Conservation (phyloP, 2,329 filamentous ascomycete species). For the Trichoderma endophyticum region DNA sequence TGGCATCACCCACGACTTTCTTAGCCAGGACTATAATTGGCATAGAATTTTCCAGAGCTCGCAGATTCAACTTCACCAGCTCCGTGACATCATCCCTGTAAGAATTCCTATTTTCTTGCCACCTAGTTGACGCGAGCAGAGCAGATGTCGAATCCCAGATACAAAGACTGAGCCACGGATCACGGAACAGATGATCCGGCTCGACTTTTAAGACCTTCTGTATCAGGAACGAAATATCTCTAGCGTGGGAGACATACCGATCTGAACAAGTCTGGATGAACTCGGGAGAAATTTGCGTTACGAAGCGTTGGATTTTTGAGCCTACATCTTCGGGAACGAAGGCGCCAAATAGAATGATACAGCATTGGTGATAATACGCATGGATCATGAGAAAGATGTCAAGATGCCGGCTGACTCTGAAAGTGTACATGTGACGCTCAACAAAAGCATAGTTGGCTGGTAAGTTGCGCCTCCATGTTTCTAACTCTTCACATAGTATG, state of each 20-base stretch:
- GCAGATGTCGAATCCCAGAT: background rate
- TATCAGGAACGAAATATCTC: background rate
- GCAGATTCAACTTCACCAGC: background rate
- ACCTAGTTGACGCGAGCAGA: background rate
- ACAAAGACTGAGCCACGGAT: background rate
- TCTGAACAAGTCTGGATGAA: background rate
- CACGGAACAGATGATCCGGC: background rate
- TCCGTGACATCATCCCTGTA: background rate
- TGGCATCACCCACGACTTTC: too few species aligned
- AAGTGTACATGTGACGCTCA: background rate
- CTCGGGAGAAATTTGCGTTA: background rate
- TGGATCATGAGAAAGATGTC: background rate
- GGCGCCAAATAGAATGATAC: background rate
- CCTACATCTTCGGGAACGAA: background rate
- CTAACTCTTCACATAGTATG: background rate
- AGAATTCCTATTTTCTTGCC: background rate
- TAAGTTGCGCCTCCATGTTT: background rate
- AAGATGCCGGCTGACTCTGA: background rate
- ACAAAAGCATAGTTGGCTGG: background rate
- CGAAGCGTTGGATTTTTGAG: background rate
- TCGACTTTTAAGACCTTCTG: background rate
- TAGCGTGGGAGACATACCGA: background rate
- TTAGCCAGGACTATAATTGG: too few species aligned
- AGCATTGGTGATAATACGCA: background rate
- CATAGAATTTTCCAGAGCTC: background rate